Conservation (phyloP, 768 basidiomycete genomes). For the Leccinum ochraceum region DNA sequence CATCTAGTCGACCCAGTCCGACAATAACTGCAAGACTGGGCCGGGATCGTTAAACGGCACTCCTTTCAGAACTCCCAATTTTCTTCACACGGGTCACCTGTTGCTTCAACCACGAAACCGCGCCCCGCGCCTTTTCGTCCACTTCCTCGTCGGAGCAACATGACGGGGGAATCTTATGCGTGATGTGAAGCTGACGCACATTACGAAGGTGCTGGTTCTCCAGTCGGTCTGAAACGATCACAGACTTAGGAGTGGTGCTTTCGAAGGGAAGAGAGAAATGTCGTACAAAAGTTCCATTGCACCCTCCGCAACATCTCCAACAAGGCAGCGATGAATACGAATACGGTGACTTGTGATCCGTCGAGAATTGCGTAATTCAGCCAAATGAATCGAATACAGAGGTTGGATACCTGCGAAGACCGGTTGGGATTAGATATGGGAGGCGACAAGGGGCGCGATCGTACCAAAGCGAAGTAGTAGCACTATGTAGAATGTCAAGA, state of each 20-base stretch:
- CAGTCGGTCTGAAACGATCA: conserved; percentile 55
- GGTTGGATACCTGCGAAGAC: conserved; percentile 62
- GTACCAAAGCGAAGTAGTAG: conserved; percentile 80
- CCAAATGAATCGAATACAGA: conserved; percentile 81
- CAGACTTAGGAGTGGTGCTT: neutral
- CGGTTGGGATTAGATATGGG: neutral
- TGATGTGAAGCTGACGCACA: conserved; percentile 90
- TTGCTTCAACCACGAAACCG: neutral
- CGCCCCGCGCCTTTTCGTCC: neutral
- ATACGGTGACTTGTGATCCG: conserved; percentile 51
- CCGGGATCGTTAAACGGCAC: neutral
- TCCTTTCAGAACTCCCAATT: neutral
- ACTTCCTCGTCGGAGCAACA: conserved; percentile 38
- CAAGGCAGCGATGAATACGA: conserved; percentile 66
- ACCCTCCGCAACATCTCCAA: conserved; percentile 78
- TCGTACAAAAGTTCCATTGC: conserved; percentile 93
- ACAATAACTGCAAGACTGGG: neutral
- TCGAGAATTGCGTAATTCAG: conserved; percentile 67
- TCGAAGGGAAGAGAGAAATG: neutral
- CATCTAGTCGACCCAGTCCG: neutral
- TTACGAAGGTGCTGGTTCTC: conserved; percentile 96
- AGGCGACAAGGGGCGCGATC: conserved; percentile 12
- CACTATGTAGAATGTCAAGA: conserved; percentile 40
- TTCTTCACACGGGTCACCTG: neutral
- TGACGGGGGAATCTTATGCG: conserved; percentile 81